phyloP scores from a whole-genome alignment of 2,329 filamentous ascomycete species.

The Furcasterigmium sp. region DNA sequence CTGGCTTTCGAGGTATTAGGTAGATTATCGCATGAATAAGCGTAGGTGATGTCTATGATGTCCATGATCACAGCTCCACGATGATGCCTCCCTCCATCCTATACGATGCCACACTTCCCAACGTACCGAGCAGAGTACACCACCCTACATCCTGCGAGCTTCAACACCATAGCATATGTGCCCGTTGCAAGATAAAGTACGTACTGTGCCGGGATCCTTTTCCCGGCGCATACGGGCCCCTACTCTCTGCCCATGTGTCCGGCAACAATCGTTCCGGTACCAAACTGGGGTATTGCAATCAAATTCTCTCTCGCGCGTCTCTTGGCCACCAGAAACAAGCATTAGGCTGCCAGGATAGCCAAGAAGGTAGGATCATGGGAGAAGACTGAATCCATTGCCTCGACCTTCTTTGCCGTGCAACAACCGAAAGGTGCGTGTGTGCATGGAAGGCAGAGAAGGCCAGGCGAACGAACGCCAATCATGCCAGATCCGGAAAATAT shows the following conservation, averaged over 20 bases:
- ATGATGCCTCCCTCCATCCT: background rate
- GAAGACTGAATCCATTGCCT: background rate
- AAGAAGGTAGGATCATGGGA: no score
- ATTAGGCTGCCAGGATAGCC: no score
- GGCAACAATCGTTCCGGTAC: no score
- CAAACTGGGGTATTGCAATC: no score
- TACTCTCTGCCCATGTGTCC: no score
- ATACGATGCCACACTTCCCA: background rate
- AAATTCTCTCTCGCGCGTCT: no score
- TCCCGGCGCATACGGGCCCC: no score
- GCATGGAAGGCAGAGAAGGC: background rate
- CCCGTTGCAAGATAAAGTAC: background rate
- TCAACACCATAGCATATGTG: background rate
- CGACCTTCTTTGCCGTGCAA: background rate
- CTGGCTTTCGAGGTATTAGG: constrained; percentile 1
- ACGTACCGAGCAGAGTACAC: no score
- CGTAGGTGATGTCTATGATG: constrained; percentile 3
- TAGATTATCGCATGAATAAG: constrained; percentile 1
- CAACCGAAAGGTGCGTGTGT: background rate
- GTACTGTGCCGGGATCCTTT: no score
- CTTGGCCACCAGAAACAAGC: no score
- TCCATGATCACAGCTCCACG: background rate
- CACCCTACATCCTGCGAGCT: background rate
- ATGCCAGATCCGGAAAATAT: no score
- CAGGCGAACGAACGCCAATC: no score